phyloP scores from a whole-genome alignment of 148 eudicot species.

The Camellia lanceoleosa region DNA sequence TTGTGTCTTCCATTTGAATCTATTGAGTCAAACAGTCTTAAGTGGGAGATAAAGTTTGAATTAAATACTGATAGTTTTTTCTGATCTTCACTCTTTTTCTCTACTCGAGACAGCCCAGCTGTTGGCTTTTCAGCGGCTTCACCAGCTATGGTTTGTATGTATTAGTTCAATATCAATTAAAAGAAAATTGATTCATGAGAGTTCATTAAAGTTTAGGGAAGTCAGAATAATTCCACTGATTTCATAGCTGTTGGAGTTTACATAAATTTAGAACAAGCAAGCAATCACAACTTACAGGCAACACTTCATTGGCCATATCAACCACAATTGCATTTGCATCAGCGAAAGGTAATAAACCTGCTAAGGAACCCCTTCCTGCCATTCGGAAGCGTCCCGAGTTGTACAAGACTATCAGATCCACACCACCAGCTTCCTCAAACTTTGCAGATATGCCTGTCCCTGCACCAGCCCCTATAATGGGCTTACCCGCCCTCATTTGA shows the following conservation, averaged over 20 bases:
- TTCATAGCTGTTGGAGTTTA: not conserved
- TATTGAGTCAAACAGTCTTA: not conserved
- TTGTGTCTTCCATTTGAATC: not conserved
- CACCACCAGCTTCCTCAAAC: constrained; percentile 99
- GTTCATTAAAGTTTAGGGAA: not conserved
- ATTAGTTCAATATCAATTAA: not conserved
- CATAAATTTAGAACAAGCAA: constrained; percentile 3
- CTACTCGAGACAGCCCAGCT: not conserved
- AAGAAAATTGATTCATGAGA: not conserved
- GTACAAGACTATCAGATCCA: constrained; percentile 83
- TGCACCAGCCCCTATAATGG: constrained; percentile 98
- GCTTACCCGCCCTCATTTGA: constrained; percentile 74
- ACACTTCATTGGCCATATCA: constrained; percentile 97
- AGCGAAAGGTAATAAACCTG: constrained; percentile 91
- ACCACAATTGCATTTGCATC: constrained; percentile 98
- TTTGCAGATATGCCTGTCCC: constrained; percentile 99
- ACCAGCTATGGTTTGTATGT: not conserved
- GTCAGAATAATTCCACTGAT: not conserved
- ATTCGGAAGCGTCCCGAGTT: constrained; percentile 96
- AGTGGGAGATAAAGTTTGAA: not conserved
- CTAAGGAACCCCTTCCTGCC: constrained; percentile 99
- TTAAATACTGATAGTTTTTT: not conserved
- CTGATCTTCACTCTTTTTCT: not conserved
- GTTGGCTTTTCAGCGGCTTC: not conserved
- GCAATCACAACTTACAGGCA: constrained; percentile 64